Conservation (phyloP, 2,329 filamentous ascomycete species). For the Clarireedia monteithiana region DNA sequence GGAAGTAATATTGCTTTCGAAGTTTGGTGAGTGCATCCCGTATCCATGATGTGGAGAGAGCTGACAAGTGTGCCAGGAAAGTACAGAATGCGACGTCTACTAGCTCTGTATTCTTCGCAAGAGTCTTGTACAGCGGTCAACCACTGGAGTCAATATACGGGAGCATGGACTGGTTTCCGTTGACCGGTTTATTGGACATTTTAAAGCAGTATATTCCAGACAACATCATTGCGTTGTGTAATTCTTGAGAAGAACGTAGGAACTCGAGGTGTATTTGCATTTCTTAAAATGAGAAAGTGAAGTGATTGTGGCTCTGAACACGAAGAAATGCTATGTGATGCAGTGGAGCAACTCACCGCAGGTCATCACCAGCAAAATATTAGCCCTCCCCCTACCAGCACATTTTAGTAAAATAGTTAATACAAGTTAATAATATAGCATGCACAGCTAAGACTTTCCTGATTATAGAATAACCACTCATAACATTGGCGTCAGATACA, state of each 20-base stretch:
- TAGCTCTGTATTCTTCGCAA: constrained; percentile 12
- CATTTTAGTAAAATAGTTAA: too few species aligned
- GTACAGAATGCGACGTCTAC: not conserved
- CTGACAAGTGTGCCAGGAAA: not conserved
- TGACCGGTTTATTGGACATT: constrained; percentile 13
- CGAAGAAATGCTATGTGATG: too few species aligned
- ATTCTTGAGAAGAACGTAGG: not conserved
- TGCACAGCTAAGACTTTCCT: too few species aligned
- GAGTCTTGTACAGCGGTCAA: constrained; percentile 28
- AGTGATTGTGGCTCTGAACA: too few species aligned
- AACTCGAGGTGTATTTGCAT: not conserved
- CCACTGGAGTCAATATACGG: constrained; percentile 19
- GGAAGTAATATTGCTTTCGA: constrained; percentile 33
- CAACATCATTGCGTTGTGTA: constrained; percentile 15
- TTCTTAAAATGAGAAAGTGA: too few species aligned
- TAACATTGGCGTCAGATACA: too few species aligned
- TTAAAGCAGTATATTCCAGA: constrained; percentile 18
- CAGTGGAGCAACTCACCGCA: too few species aligned
- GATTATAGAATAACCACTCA: too few species aligned
- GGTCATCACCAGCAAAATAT: too few species aligned
- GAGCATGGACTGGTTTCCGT: constrained; percentile 19
- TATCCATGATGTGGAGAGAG: too few species aligned
- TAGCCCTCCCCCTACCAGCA: too few species aligned
- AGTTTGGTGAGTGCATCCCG: constrained; percentile 27
- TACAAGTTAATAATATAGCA: too few species aligned